Conservation (phyloP, 208 protist species). For the Crithidia sp. region DNA sequence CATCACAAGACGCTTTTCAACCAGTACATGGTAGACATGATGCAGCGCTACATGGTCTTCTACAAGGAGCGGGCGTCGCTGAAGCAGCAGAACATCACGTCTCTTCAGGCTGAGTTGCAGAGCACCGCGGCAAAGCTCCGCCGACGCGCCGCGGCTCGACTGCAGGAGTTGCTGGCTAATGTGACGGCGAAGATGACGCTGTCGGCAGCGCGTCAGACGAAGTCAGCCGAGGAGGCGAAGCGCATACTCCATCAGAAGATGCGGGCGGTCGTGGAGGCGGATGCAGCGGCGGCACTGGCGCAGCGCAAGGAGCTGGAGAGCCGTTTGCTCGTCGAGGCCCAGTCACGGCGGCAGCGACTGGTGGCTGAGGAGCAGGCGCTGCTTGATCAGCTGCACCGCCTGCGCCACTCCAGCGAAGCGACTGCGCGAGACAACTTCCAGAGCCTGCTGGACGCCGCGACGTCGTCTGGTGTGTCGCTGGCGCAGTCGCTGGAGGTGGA, state of each 20-base stretch:
- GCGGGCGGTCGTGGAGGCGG: slow-evolving; percentile 37
- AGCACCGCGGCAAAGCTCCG: slow-evolving; percentile 29
- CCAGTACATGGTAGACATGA: slow-evolving; percentile 45
- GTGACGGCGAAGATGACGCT: slow-evolving; percentile 33
- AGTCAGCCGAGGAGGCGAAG: slow-evolving; percentile 25
- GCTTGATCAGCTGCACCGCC: slow-evolving; percentile 44
- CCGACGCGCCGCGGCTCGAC: slow-evolving; percentile 15
- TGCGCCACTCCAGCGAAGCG: slow-evolving; percentile 33
- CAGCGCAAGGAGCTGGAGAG: slow-evolving; percentile 47
- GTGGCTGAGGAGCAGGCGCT: slow-evolving; percentile 44
- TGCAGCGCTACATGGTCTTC: slow-evolving; percentile 50
- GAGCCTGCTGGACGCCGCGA: slow-evolving; percentile 8
- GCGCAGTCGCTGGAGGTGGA: slow-evolving; percentile 19
- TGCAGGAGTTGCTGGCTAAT: slow-evolving; percentile 35
- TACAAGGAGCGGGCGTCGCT: slow-evolving; percentile 43
- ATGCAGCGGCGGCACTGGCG: slow-evolving; percentile 34
- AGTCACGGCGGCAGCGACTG: slow-evolving; percentile 49
- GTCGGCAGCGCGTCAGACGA: slow-evolving; percentile 18
- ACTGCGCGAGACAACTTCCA: slow-evolving; percentile 15
- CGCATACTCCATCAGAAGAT: slow-evolving; percentile 34
- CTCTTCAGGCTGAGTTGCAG: slow-evolving; percentile 38
- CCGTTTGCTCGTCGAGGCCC: slow-evolving; percentile 42
- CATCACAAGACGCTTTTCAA: slow-evolving; percentile 43
- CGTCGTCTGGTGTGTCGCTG: slow-evolving; percentile 4
- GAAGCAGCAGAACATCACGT: slow-evolving; percentile 39